Conservation (phyloP, 495 filamentous ascomycete genomes). For the Trypethelium eluteriae region DNA sequence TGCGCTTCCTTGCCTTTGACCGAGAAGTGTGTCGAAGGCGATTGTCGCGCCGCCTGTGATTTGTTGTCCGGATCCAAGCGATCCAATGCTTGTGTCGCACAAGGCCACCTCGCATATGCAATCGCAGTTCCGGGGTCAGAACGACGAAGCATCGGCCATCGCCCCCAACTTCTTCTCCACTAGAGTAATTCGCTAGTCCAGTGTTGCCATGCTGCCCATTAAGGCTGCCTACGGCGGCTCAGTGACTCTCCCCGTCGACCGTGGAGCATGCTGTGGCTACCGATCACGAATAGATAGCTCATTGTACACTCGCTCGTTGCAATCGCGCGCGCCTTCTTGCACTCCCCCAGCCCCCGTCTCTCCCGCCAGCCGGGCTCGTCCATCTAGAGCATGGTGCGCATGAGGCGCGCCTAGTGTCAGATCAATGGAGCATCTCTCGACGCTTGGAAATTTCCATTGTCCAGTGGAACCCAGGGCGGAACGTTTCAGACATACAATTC, state of each 20-base stretch:
- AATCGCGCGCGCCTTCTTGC: background rate
- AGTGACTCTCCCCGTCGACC: background rate
- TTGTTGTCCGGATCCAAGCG: background rate
- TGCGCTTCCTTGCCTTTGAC: background rate
- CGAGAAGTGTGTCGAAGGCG: background rate
- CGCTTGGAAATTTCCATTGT: background rate
- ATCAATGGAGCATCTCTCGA: slow-evolving; percentile 2
- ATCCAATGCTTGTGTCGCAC: background rate
- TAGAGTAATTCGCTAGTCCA: background rate
- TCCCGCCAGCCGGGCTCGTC: slow-evolving; percentile 6
- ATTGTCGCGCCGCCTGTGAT: background rate
- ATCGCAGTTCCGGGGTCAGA: background rate
- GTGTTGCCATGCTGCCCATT: background rate
- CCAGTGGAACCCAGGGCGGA: slow-evolving; percentile 1
- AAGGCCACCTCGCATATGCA: slow-evolving; percentile 4
- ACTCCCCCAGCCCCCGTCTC: background rate
- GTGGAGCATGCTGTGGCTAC: background rate
- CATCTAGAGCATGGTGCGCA: background rate
- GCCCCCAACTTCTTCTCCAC: too few relatives aligned
- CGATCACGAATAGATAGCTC: background rate
- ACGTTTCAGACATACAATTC: slow-evolving; percentile 4
- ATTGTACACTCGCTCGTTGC: background rate
- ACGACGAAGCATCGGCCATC: background rate
- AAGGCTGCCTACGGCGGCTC: slow-evolving; percentile 3
- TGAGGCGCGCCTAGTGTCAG: slow-evolving; percentile 7